Conservation (phyloP, 1,139 yeast species). For the Yamadazyma aaseri region DNA sequence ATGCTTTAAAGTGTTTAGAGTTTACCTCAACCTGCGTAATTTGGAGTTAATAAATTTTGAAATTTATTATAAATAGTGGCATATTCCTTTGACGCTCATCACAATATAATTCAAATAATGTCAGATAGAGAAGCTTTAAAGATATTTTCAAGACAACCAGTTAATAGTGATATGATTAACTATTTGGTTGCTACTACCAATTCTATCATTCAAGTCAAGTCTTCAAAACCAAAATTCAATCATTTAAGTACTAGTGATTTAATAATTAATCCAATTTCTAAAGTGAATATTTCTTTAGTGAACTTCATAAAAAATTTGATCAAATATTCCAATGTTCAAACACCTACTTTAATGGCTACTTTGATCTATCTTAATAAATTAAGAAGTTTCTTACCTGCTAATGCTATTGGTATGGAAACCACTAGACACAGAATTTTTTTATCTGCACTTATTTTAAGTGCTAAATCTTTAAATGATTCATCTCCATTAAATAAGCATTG, state of each 20-base stretch:
- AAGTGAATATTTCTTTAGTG: constrained; percentile 36
- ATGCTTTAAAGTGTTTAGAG: not conserved
- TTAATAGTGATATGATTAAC: constrained; percentile 73
- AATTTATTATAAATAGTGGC: constrained; percentile 1
- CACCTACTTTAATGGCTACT: constrained; percentile 92
- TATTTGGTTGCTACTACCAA: constrained; percentile 78
- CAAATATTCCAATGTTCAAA: constrained; percentile 84
- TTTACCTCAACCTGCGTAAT: not conserved
- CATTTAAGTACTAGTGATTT: constrained; percentile 9
- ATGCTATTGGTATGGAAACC: constrained; percentile 90
- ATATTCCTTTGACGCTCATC: not conserved
- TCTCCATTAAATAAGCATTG: constrained; percentile 95
- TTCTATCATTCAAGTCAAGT: constrained; percentile 66
- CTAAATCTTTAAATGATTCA: constrained; percentile 88
- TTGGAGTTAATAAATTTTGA: not conserved
- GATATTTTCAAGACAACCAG: constrained; percentile 74
- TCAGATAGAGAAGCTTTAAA: constrained; percentile 63
- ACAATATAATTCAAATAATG: constrained; percentile 21
- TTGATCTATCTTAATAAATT: constrained; percentile 77
- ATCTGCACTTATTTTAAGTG: constrained; percentile 83
- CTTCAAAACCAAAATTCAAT: constrained; percentile 7
- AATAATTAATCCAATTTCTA: constrained; percentile 25
- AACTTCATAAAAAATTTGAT: constrained; percentile 72
- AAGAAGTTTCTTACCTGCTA: constrained; percentile 75
- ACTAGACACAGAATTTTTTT: constrained; percentile 90